These are phyloP conservation scores for Plasmopara muralis DNA, from an alignment of 352 stramenopile species.

Conservation along the genomic window DNA sequence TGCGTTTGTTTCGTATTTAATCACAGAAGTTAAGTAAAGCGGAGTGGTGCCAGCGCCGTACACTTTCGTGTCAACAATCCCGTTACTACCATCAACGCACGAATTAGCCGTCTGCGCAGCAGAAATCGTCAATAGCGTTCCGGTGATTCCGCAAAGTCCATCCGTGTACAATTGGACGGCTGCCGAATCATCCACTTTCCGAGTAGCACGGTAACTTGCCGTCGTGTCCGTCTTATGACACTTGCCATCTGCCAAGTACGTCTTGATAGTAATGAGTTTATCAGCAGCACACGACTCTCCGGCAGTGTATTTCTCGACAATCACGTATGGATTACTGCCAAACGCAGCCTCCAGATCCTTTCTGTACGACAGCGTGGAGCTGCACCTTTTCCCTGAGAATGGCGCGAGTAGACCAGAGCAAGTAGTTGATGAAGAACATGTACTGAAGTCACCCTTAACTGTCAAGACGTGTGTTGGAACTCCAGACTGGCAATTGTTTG, in stretches of 20 bases:
- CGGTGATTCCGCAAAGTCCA: not conserved
- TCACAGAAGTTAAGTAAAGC: not conserved
- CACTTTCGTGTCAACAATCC: slow-evolving; percentile 4
- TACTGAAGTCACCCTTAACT: not conserved
- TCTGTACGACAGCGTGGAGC: not conserved
- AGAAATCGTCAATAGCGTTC: not conserved
- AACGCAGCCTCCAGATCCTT: slow-evolving; percentile 1
- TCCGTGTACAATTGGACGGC: slow-evolving; percentile 1
- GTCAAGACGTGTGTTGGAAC: not conserved
- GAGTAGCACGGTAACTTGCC: slow-evolving; percentile 5
- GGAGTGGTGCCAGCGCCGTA: slow-evolving; percentile 5
- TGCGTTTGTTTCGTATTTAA: slow-evolving; percentile 2
- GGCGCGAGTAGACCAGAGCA: not conserved
- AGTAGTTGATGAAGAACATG: not conserved
- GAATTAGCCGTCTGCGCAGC: not conserved
- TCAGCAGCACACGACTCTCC: not conserved
- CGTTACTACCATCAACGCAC: not conserved
- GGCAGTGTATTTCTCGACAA: slow-evolving; percentile 6
- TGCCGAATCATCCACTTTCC: not conserved
- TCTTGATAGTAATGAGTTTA: not conserved
- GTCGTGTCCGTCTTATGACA: slow-evolving; percentile 5
- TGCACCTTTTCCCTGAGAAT: not conserved
- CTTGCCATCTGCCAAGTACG: slow-evolving; percentile 11
- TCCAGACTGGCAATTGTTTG: slow-evolving; percentile 1
- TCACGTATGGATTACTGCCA: slow-evolving; percentile 4